Conservation (phyloP, 1,284 basidiomycete species). For the Trametes hirsuta region DNA sequence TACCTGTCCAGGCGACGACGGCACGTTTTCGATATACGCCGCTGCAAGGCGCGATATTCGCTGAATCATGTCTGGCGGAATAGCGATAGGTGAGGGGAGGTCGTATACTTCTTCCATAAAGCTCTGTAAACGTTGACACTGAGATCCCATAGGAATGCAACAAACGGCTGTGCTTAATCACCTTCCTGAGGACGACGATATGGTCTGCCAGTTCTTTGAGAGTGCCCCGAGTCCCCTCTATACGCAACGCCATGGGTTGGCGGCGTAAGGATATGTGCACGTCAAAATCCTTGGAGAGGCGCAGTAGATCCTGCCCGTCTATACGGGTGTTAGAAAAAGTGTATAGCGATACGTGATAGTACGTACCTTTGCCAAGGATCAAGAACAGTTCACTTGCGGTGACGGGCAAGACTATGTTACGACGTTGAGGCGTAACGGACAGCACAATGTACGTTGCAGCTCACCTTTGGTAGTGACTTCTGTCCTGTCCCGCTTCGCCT, state of each 20-base stretch:
- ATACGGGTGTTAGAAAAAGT: slow-evolving; percentile 6
- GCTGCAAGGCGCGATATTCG: slow-evolving; percentile 68
- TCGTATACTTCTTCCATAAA: slow-evolving; percentile 52
- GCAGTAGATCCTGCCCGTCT: slow-evolving; percentile 69
- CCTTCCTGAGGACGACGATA: slow-evolving; percentile 53
- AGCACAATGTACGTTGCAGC: slow-evolving; percentile 24
- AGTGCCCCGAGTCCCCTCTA: slow-evolving; percentile 57
- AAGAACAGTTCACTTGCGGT: slow-evolving; percentile 66
- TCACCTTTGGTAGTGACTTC: slow-evolving; percentile 54
- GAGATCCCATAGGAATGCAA: not conserved
- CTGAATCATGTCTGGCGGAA: slow-evolving; percentile 52
- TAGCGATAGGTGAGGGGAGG: slow-evolving; percentile 46
- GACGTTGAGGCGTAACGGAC: not conserved
- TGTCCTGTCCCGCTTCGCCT: slow-evolving; percentile 52
- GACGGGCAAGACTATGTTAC: slow-evolving; percentile 54
- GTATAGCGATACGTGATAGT: slow-evolving; percentile 7
- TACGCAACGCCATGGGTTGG: slow-evolving; percentile 57
- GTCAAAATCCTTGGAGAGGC: slow-evolving; percentile 59
- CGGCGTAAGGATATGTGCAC: slow-evolving; percentile 62
- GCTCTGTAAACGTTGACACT: slow-evolving; percentile 39
- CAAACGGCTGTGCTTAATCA: slow-evolving; percentile 28
- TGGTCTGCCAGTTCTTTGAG: slow-evolving; percentile 48
- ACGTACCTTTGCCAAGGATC: slow-evolving; percentile 68
- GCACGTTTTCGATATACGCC: slow-evolving; percentile 60
- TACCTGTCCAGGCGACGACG: slow-evolving; percentile 47